Evolutionary conservation across 805 yeast genomes (phyloP).

Genomic region (Yamadazyma sp.): DNA sequence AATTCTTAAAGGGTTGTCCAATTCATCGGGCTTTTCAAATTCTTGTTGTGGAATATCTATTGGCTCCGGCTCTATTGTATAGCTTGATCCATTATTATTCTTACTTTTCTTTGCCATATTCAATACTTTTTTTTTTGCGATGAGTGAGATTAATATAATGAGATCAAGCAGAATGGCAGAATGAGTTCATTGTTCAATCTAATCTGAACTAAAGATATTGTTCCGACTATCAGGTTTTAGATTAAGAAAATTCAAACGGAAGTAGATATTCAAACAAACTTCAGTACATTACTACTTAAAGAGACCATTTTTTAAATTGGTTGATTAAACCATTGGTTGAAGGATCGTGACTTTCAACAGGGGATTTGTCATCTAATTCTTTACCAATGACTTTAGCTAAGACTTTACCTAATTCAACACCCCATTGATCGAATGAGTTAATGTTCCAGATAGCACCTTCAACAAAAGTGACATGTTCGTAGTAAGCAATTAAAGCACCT

Average conservation of each 20-base stretch:
- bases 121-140: constrained; percentile 5
- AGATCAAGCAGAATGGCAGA: no score
- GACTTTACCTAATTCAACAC: constrained; percentile 98
- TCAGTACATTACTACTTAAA: background rate
- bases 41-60: constrained; percentile 9
- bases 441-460: constrained; percentile 99
- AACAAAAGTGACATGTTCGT: constrained; percentile 94
- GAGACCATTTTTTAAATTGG: constrained; percentile 84
- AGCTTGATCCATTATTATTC: constrained; percentile 9
- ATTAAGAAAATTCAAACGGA: background rate
- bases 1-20: constrained; percentile 47
- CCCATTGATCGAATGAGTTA: constrained; percentile 99
- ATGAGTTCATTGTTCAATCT: no score
- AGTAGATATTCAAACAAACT: background rate
- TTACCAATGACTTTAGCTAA: constrained; percentile 93
- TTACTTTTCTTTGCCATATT: constrained; percentile 10
- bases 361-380: constrained; percentile 67
- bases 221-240: background rate
- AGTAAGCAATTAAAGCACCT: constrained; percentile 96
- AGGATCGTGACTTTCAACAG: constrained; percentile 73
- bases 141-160: no score
- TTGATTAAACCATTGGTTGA: constrained; percentile 92
- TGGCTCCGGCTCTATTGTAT: constrained; percentile 7
- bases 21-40: constrained; percentile 20
- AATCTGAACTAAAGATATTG: no score